phyloP scores from a whole-genome alignment of 2,329 filamentous ascomycete genomes.

The Talaromyces sp. region DNA sequence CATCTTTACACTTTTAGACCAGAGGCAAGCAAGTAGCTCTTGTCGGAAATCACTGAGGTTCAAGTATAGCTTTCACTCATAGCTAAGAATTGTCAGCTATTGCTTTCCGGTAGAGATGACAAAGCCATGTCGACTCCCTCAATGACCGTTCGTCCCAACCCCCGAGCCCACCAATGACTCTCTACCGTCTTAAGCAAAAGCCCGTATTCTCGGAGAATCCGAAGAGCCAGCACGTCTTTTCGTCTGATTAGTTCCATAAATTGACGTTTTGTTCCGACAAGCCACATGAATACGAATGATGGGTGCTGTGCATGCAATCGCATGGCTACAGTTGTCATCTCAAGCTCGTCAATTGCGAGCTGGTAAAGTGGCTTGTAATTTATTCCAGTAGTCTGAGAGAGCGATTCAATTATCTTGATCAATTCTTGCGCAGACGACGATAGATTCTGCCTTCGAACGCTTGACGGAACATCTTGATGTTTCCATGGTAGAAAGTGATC shows the following conservation, averaged over 20 bases:
- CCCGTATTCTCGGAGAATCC: conserved; percentile 9
- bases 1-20: background rate
- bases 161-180: conserved; percentile 4
- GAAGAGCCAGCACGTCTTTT: background rate
- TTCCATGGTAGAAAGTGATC: conserved; percentile 10
- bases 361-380: background rate
- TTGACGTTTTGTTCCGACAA: conserved; percentile 4
- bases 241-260: conserved; percentile 4
- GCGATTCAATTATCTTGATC: background rate
- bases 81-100: too few species aligned
- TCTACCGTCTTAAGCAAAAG: background rate
- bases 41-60: background rate
- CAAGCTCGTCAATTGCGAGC: conserved; percentile 8
- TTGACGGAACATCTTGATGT: background rate
- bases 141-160: background rate
- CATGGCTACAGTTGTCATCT: background rate
- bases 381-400: background rate
- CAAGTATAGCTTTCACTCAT: too few species aligned
- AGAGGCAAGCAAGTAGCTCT: background rate
- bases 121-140: background rate
- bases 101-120: background rate
- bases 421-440: background rate
- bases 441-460: conserved; percentile 1
- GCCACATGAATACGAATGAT: conserved; percentile 13
- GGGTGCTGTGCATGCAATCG: background rate